Evolutionary conservation across 1,284 basidiomycete genomes (phyloP), one percentile per base, ranked within the genome.

Genomic region (Cystobasidium pallidum): DNA sequence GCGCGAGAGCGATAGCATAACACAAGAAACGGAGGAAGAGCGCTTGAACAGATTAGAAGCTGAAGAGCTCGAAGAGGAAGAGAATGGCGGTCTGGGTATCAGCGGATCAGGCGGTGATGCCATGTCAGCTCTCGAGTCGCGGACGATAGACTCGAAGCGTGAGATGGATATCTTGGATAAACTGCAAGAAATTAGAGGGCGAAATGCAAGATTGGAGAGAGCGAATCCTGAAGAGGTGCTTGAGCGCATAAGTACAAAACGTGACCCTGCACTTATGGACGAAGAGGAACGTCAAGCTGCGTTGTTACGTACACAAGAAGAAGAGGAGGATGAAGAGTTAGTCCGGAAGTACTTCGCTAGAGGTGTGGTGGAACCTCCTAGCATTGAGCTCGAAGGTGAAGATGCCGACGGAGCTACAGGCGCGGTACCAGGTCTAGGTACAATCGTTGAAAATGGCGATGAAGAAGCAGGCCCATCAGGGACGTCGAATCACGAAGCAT

Each of bases 121-220:
- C 3, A 99, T 99, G 96, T 93, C 94, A 78, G 91, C 88, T 34
- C 85, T 99, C 34, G 96, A 99, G 84, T 91, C 91, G 79, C 88
- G 91, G 65, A 94, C 92, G 58, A 85, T 89, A 62, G 92, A 95
- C 81, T 91, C 91, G 41, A 92, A 95, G 81, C 86, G 94, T 71
- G 96, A 99, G 83, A 99, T 99, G 95, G 96, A 99, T 79, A 90
- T 96, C 70, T 85, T 98, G 76, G 95, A 99, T 81, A 92, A 93
- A 28, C 83, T 99, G 71, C 93, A 97, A 79, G 95, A 98, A 79
- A 91, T 99, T 75, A 86, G 93, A 75, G 91, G 91, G 7, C 85
- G 92, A 45, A 99, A 99, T 81, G 93, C 96, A 0, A 86, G 94
- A 57, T 88, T 94, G 73, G 95, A 32, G 84, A 89, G 13, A 89